Conservation (phyloP, 208 protist genomes). For the Leishmania aethiopica region DNA sequence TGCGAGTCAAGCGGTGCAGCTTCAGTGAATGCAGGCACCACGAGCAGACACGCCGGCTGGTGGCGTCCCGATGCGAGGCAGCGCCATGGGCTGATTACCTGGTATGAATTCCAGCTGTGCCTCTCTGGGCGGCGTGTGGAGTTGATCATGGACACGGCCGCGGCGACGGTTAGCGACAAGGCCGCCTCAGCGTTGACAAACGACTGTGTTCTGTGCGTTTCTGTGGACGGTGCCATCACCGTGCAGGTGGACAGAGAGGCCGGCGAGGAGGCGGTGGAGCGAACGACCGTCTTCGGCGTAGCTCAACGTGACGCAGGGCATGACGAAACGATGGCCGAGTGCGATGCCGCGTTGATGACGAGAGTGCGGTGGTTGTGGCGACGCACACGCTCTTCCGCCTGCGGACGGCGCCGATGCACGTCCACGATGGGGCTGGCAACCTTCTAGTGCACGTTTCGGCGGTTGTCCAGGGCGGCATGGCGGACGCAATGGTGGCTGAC, state of each 20-base stretch:
- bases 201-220: constrained; percentile 1
- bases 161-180: neutral
- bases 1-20: neutral
- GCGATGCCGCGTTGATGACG: neutral
- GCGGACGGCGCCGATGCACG: constrained; percentile 1
- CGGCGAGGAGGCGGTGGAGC: neutral
- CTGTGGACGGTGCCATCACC: constrained; percentile 5
- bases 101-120: constrained; percentile 21
- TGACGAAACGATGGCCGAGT: neutral
- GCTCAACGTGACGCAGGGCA: neutral
- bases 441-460: neutral
- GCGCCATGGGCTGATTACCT: neutral
- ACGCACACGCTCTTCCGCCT: constrained; percentile 2
- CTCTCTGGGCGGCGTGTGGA: neutral
- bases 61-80: too few relatives aligned
- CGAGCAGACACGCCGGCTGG: neutral
- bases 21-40: neutral
- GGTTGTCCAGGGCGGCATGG: neutral
- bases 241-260: constrained; percentile 3
- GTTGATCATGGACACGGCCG: neutral
- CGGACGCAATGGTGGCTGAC: constrained; percentile 4
- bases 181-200: neutral
- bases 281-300: neutral
- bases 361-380: neutral
- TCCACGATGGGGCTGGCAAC: constrained; percentile 16